Evolutionary conservation across 345 rosid genomes (phyloP), one percentile per base, ranked within the genome.

Genomic region (Pelargonium nanum): DNA sequence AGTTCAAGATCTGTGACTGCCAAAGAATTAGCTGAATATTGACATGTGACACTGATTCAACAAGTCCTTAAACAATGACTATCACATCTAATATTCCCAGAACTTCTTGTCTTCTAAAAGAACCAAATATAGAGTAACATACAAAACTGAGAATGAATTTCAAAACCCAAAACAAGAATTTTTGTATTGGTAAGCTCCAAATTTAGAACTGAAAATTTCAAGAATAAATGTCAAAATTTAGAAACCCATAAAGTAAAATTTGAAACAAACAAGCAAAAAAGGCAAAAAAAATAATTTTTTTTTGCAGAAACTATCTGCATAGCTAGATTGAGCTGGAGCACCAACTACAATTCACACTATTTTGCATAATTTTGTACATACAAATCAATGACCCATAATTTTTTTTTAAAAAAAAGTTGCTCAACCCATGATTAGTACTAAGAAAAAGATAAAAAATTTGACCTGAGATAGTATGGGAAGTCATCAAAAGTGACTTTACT

Each of bases 381-480:
- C 4, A 28, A 28, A 28, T 7, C 48, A 40, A 40, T 2, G 48
- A 40, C 13, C 48, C 48, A 40, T 40, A 17, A 40, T 40, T 17
- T 40, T 12, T 1, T 30, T 30, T 30, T 12, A 55, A 59, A 22
- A 26, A 59, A 28, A 28, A 28, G 7, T 28, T 10, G n/a, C n/a
- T n/a, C n/a, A n/a, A n/a, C n/a, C n/a, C n/a, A n/a, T n/a, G n/a
- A 20, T 22, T 7, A 51, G 22, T n/a, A 62, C 3, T 59, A 64
- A 23, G 34, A 40, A 6, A 56, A 57, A 40, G 6, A 25, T 26
- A 17, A 19, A 53, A 45, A 44, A 53, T 17, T 26, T 72, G 70
- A 88, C 99, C 97, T 84, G 65, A 94, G 77, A 67, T 81, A 87
- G 72, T 93, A 89, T 53, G 99, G 99, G 64, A 93, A 93, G 68